Conservation (phyloP, 352 stramenopile genomes). For the Phytophthora meadii region DNA sequence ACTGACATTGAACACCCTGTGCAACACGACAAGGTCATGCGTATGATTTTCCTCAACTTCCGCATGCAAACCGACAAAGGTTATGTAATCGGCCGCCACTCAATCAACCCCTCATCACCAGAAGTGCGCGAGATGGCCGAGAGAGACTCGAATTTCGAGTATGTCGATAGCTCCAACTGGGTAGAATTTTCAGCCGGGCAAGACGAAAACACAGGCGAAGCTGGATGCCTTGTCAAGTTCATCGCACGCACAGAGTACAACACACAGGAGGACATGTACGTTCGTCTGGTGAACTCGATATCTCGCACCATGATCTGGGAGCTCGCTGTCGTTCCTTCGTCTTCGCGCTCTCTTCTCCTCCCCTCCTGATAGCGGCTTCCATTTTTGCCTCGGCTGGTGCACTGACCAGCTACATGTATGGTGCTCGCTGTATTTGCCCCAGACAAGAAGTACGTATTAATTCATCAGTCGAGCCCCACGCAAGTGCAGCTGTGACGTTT, state of each 20-base stretch:
- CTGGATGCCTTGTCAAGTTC: constrained; percentile 69
- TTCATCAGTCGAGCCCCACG: constrained; percentile 23
- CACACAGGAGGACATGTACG: constrained; percentile 61
- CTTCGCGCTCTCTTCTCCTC: constrained; percentile 31
- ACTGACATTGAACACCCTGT: constrained; percentile 58
- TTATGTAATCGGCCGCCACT: constrained; percentile 67
- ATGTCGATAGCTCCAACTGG: constrained; percentile 62
- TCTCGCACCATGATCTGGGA: constrained; percentile 65
- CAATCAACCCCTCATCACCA: constrained; percentile 56
- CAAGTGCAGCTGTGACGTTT: constrained; percentile 9
- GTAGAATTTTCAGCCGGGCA: constrained; percentile 52
- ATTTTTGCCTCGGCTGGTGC: neutral
- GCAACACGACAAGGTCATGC: constrained; percentile 56
- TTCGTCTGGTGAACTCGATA: constrained; percentile 61
- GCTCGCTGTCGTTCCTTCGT: constrained; percentile 51
- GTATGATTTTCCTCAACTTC: constrained; percentile 53
- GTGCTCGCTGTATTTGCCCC: constrained; percentile 5
- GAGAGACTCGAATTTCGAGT: constrained; percentile 51
- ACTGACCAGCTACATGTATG: constrained; percentile 6
- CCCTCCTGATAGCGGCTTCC: constrained; percentile 16
- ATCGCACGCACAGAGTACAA: constrained; percentile 66
- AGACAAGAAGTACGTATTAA: constrained; percentile 8
- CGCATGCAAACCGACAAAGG: constrained; percentile 58
- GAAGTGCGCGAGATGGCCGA: constrained; percentile 46
- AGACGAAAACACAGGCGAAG: constrained; percentile 39